Evolutionary conservation across 805 yeast genomes (phyloP), one percentile per base, ranked within the genome.

Genomic region (Candida corydali): DNA sequence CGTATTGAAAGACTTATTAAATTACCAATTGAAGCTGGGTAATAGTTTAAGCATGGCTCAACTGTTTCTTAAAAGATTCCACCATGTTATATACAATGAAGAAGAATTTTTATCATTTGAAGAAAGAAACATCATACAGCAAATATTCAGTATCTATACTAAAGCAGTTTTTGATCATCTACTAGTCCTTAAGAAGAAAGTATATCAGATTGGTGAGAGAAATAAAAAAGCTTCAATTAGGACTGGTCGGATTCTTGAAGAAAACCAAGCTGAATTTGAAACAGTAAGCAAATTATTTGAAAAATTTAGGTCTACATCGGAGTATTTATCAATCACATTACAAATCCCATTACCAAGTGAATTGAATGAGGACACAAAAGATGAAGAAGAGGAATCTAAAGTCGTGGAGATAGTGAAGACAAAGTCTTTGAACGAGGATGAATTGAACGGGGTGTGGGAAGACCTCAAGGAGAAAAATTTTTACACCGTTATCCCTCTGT

Each of bases 381-480:
- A 32, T 9, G 34, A 15, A 5, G 15, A 14, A 5, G 29, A 24
- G 9, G 41, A 34, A 10, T 51, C 44, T 10, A 26, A 47, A 8
- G 40, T 33, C 6, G 50, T 59, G 10, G 63, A 58, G 25, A 45
- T 54, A 5, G 54, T 54, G 5, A 50, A 47, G 28, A 35, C 40
- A 7, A 52, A 51, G 27, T 39, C 51, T 3, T 27, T 42, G 8
- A 54, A 53, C 32, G 57, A 59, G 14, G 57, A 51, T 22, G 57
- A 54, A 9, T 28, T 49, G 34, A 47, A 42, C 8, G 57, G 54
- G 5, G 45, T 62, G 28, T 86, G 94, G 94, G 84, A 76, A 26
- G 78, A 71, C 38, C 76, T 76, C 12, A 81, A 78, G 20, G 78
- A 75, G n/a, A 70, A 72, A 42, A 67, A 64, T 42, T 88, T 86